Evolutionary conservation across 768 basidiomycete species (phyloP), one percentile per base, ranked within the genome.

Genomic region (Glaciozyma antarctica): DNA sequence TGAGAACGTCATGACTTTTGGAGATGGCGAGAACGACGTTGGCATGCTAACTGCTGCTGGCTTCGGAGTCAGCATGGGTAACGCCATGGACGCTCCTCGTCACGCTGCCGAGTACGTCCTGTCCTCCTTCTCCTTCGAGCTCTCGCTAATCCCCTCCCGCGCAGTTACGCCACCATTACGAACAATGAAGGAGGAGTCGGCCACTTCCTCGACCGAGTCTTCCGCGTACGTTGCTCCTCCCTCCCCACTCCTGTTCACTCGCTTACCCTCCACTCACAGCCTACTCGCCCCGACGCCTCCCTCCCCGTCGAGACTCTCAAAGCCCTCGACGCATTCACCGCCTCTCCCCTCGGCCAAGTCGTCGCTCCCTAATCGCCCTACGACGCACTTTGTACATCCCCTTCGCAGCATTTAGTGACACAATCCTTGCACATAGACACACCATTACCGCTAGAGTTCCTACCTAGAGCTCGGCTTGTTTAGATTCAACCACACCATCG

Each of bases 131-230:
- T n/a, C 30, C 28, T 22, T 5, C 32, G 32, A 6, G 26, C 53
- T 26, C 15, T 30, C 30, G 9, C 26, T 19, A 17, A 32, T 6
- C 16, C 21, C 24, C 53, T 32, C 30, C 17, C 55, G 15, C 22
- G 15, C 55, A 57, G 30, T 26, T 61, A 67, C 69, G 34, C 49
- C 28, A 71, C 69, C 21, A 24, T 9, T n/a, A 58, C 66, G 24
- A 71, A 71, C 66, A 61, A 71, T 64, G 69, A 71, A 41, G 69
- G 69, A n/a, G 69, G 69, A n/a, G 69, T 67, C 47, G 69, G 69
- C 38, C n/a, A 53, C 26, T 71, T 65, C 64, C 69, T 71, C 59
- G 61, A 71, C 66, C 47, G 45, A 30, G 49, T 71, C 66, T 71
- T 71, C 69, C 66, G 69, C 43, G 51, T 52, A 30, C 24, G 51